Evolutionary conservation across 768 basidiomycete species (phyloP).

Genomic region (Pulveroboletus frians): DNA sequence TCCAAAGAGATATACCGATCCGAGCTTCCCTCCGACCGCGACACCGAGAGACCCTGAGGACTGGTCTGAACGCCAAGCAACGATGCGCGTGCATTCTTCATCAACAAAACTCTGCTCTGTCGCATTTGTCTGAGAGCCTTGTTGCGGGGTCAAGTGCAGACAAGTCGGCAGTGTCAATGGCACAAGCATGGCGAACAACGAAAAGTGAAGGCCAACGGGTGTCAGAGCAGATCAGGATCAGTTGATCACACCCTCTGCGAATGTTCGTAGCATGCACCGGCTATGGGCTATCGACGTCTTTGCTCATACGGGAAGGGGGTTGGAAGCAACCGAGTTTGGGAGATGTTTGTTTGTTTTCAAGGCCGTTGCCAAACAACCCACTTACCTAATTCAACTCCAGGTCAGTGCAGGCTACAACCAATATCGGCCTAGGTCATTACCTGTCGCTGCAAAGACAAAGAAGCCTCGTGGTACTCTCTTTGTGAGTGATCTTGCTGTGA

Average conservation of each 20-base stretch:
- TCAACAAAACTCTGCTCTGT: conserved; percentile 24
- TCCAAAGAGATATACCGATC: conserved; percentile 29
- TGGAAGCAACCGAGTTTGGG: conserved; percentile 7
- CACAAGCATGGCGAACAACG: conserved; percentile 19
- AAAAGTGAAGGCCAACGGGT: background rate
- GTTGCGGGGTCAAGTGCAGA: conserved; percentile 9
- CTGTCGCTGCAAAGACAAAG: background rate
- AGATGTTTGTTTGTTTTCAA: conserved; percentile 28
- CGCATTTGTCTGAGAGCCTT: conserved; percentile 5
- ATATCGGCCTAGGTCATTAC: background rate
- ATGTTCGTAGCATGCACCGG: conserved; percentile 6
- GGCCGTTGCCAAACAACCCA: conserved; percentile 25
- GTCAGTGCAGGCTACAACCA: background rate
- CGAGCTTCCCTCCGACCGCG: conserved; percentile 20
- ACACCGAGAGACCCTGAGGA: conserved; percentile 10
- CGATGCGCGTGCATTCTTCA: conserved; percentile 15
- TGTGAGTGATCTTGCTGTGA: background rate
- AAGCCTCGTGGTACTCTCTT: background rate
- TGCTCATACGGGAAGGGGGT: conserved; percentile 2
- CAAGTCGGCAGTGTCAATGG: conserved; percentile 21
- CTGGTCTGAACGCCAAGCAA: conserved; percentile 13
- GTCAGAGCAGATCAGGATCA: background rate
- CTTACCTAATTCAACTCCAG: conserved; percentile 4
- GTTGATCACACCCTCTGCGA: background rate
- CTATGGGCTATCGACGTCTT: background rate